A percentile compares a stretch with the other conserved stretches of the same genome.
phyloP scores from a whole-genome alignment of 495 filamentous ascomycete genomes.

The Podospora pseudopauciseta region DNA sequence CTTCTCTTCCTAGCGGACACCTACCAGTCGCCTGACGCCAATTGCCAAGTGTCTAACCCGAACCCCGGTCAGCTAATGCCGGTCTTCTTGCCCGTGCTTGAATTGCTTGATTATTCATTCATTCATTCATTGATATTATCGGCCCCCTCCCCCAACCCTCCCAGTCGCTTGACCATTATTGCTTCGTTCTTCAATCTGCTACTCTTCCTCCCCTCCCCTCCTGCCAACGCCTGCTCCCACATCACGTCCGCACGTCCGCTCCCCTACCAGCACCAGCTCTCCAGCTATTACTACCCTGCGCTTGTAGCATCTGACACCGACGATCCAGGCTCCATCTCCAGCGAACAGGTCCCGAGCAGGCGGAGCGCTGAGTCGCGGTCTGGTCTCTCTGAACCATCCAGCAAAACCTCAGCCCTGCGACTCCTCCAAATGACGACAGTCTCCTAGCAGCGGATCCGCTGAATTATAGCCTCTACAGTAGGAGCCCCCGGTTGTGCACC shows the following conservation, averaged over 20 bases:
- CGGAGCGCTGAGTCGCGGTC: no score
- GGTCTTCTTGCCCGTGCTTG: not conserved
- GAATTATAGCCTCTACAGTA: conserved; percentile 8
- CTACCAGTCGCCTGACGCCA: not conserved
- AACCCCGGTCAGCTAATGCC: not conserved
- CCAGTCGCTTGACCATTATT: not conserved
- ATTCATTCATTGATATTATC: conserved; percentile 6
- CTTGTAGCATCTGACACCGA: not conserved
- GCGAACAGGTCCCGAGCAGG: no score
- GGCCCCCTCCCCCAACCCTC: not conserved
- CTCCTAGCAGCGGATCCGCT: conserved; percentile 14
- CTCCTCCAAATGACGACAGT: conserved; percentile 24
- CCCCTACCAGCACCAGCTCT: no score
- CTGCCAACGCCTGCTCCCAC: not conserved
- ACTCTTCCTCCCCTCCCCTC: not conserved
- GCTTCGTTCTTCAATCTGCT: not conserved
- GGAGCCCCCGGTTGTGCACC: not conserved
- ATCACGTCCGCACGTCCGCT: no score
- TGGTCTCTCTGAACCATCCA: not conserved
- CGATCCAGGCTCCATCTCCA: not conserved
- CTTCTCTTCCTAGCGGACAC: not conserved
- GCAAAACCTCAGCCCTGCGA: not conserved
- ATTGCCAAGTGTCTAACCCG: not conserved
- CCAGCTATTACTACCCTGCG: not conserved
- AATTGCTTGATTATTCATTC: not conserved